Percentiles rank a stretch among this genome's conserved stretches.
Conservation (phyloP, 2,329 filamentous ascomycete genomes). For the Penicillium palitans region DNA sequence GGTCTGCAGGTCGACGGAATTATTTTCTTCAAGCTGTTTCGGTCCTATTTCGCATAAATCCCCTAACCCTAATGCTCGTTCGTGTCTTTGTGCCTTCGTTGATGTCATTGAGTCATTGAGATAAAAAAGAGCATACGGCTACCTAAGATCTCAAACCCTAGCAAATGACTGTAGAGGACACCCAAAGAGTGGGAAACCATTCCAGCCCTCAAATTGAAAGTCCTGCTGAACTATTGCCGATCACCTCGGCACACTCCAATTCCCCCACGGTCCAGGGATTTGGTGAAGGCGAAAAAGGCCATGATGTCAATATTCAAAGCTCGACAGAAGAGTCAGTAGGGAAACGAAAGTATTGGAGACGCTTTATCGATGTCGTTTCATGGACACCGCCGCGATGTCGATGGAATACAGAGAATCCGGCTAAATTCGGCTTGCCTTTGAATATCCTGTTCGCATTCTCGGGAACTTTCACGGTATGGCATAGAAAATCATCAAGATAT, state of each 20-base stretch:
- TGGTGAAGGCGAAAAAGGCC: not conserved
- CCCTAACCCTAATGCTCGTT: not conserved
- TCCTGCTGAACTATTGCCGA: not conserved
- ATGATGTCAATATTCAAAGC: slow-evolving; percentile 1
- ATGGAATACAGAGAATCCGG: slow-evolving; percentile 66
- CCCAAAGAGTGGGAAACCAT: not conserved
- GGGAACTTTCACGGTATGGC: slow-evolving; percentile 38
- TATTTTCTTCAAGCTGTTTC: not conserved
- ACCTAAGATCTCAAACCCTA: not conserved
- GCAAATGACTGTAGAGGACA: slow-evolving; percentile 1
- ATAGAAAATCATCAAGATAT: not conserved
- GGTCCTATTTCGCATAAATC: not conserved
- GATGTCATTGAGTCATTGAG: not conserved
- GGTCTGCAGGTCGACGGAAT: not conserved
- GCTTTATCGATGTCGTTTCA: slow-evolving; percentile 38
- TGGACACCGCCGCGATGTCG: slow-evolving; percentile 68
- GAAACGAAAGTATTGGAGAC: not conserved
- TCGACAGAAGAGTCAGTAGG: not conserved
- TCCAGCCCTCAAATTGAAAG: not conserved
- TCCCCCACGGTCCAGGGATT: not conserved
- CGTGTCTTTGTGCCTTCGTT: not conserved
- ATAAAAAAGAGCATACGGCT: not conserved
- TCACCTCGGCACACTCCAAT: slow-evolving; percentile 1
- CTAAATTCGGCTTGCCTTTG: slow-evolving; percentile 65
- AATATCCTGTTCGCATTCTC: slow-evolving; percentile 68